A percentile compares a stretch with the other conserved stretches of the same genome.
phyloP scores from a whole-genome alignment of 805 yeast species.

The Candida tibetensis region DNA sequence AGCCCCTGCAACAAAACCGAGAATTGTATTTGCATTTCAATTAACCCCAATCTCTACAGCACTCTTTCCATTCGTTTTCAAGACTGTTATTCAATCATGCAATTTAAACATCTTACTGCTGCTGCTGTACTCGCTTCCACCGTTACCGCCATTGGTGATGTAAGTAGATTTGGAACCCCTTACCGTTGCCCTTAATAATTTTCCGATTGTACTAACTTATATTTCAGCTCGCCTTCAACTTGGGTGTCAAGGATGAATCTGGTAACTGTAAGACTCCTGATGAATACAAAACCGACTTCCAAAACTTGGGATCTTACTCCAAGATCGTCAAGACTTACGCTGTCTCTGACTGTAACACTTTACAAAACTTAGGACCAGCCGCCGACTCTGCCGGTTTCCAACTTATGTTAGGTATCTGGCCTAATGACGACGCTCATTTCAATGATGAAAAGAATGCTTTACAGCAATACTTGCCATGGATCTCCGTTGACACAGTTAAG shows the following conservation, averaged over 20 bases:
- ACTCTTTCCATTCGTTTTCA: conserved; percentile 1
- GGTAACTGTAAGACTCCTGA: conserved; percentile 73
- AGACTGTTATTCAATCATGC: conserved; percentile 25
- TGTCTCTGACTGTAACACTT: conserved; percentile 90
- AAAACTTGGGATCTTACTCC: conserved; percentile 55
- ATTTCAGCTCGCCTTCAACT: conserved; percentile 61
- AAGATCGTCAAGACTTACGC: conserved; percentile 80
- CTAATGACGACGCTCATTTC: conserved; percentile 79
- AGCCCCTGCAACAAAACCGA: neutral
- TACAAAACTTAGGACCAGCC: conserved; percentile 82
- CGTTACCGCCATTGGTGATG: conserved; percentile 59
- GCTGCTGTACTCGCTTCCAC: conserved; percentile 49
- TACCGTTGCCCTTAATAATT: conserved; percentile 1
- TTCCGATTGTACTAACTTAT: conserved; percentile 8
- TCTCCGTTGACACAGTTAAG: conserved; percentile 66
- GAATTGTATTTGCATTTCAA: neutral
- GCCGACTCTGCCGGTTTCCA: conserved; percentile 75
- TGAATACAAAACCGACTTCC: conserved; percentile 71
- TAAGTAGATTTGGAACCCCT: conserved; percentile 26
- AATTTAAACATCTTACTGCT: conserved; percentile 39
- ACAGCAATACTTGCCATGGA: conserved; percentile 62
- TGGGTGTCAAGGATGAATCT: conserved; percentile 75
- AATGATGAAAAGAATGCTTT: conserved; percentile 73
- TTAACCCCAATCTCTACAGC: neutral
- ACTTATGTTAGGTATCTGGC: conserved; percentile 88